Conservation (phyloP, 805 yeast genomes). For the Kodamaea jinghongensis region DNA sequence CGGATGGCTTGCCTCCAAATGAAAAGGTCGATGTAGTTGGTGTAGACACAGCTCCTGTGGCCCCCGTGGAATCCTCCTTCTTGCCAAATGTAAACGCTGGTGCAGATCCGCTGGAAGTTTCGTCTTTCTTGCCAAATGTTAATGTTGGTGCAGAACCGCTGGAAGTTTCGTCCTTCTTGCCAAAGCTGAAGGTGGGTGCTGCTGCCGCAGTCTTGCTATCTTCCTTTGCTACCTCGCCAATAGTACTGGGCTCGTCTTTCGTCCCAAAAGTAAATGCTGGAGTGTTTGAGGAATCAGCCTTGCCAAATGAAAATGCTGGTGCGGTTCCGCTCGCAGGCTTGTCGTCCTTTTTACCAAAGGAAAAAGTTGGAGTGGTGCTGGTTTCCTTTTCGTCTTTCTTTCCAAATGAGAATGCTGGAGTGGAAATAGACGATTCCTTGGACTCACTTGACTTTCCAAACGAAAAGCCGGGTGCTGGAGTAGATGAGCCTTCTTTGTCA, state of each 20-base stretch:
- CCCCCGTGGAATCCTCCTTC: background rate
- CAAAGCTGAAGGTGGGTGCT: slow-evolving; percentile 9
- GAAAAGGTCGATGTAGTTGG: background rate
- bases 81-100: slow-evolving; percentile 1
- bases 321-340: no score
- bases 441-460: slow-evolving; percentile 3
- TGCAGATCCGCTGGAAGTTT: background rate
- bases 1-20: slow-evolving; percentile 1
- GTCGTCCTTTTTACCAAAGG: slow-evolving; percentile 15
- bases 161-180: background rate
- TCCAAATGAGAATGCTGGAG: background rate
- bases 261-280: slow-evolving; percentile 19
- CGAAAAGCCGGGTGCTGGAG: background rate
- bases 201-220: slow-evolving; percentile 16
- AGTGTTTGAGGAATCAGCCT: slow-evolving; percentile 2
- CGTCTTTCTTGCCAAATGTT: slow-evolving; percentile 5
- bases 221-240: slow-evolving; percentile 2
- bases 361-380: slow-evolving; percentile 8
- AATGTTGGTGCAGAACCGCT: slow-evolving; percentile 10
- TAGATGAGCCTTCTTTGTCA: background rate
- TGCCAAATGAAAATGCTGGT: slow-evolving; percentile 1
- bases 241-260: slow-evolving; percentile 5
- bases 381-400: slow-evolving; percentile 1
- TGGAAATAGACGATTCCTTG: slow-evolving; percentile 4
- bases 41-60: no score